Percentiles rank a stretch among this genome's conserved stretches.
Conservation (phyloP, 2,329 filamentous ascomycete genomes). For the Penicillium griseofulvum region DNA sequence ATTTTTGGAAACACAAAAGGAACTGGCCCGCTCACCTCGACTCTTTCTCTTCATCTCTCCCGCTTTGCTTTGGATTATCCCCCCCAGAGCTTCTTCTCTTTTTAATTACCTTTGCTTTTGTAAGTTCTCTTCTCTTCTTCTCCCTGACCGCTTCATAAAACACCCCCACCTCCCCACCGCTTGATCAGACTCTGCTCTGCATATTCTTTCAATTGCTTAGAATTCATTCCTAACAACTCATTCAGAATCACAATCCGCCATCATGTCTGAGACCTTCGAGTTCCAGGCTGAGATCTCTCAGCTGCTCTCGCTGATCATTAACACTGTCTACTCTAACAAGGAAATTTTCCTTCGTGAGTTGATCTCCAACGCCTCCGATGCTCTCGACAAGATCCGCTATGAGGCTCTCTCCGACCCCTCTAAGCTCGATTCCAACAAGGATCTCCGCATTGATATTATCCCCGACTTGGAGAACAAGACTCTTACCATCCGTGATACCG, state of each 20-base stretch:
- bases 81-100: constrained; percentile 22
- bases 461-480: constrained; percentile 98
- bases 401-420: constrained; percentile 93
- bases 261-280: constrained; percentile 97
- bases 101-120: constrained; percentile 14
- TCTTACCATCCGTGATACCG: constrained; percentile 92
- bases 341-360: constrained; percentile 99
- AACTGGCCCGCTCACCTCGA: constrained; percentile 18
- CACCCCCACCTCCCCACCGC: constrained; percentile 1
- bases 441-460: constrained; percentile 98
- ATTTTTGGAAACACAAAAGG: constrained; percentile 34
- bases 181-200: constrained; percentile 9
- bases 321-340: constrained; percentile 99
- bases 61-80: constrained; percentile 21
- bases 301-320: constrained; percentile 99
- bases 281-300: constrained; percentile 99
- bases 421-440: constrained; percentile 97
- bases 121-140: constrained; percentile 11
- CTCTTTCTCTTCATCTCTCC: constrained; percentile 14
- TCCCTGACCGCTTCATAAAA: constrained; percentile 9
- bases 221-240: constrained; percentile 1
- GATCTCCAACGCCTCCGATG: constrained; percentile 98
- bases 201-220: constrained; percentile 1
- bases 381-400: constrained; percentile 99
- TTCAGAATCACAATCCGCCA: constrained; percentile 36